These are phyloP conservation scores for Candida freyschussii DNA, from an alignment of 1,139 yeast genomes.

Conservation along the genomic window DNA sequence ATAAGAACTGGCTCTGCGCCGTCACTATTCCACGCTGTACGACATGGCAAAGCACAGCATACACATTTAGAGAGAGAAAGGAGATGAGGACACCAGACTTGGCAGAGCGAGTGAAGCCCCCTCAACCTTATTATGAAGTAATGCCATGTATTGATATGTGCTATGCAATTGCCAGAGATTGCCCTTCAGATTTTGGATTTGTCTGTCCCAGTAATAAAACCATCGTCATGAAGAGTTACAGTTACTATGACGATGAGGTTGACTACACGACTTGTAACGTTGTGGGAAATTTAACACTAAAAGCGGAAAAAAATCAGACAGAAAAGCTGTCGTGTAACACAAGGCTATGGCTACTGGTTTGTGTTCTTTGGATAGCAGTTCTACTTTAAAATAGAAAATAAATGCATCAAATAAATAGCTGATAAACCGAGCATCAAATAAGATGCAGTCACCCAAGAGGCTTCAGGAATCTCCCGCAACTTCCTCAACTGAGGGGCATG, in stretches of 20 bases:
- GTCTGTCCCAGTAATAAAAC: constrained; percentile 55
- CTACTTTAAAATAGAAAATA: too few relatives aligned
- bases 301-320: constrained; percentile 1
- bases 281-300: constrained; percentile 32
- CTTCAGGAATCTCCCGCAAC: constrained; percentile 18
- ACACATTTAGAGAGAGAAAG: constrained; percentile 42
- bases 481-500: constrained; percentile 76
- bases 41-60: constrained; percentile 42
- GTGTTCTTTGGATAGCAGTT: too few relatives aligned
- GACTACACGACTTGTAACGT: constrained; percentile 43
- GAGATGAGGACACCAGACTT: constrained; percentile 60
- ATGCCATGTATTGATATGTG: constrained; percentile 85
- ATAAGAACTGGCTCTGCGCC: constrained; percentile 86
- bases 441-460: too few relatives aligned
- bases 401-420: too few relatives aligned
- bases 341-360: neutral
- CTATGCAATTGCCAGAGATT: constrained; percentile 70
- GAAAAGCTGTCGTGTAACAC: neutral
- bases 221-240: constrained; percentile 42
- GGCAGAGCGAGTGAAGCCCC: constrained; percentile 54
- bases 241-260: constrained; percentile 29
- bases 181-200: constrained; percentile 76
- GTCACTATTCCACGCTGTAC: constrained; percentile 88
- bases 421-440: too few relatives aligned
- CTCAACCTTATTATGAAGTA: constrained; percentile 63